phyloP scores from a whole-genome alignment of 768 basidiomycete species.

The Austroboletus festivus region DNA sequence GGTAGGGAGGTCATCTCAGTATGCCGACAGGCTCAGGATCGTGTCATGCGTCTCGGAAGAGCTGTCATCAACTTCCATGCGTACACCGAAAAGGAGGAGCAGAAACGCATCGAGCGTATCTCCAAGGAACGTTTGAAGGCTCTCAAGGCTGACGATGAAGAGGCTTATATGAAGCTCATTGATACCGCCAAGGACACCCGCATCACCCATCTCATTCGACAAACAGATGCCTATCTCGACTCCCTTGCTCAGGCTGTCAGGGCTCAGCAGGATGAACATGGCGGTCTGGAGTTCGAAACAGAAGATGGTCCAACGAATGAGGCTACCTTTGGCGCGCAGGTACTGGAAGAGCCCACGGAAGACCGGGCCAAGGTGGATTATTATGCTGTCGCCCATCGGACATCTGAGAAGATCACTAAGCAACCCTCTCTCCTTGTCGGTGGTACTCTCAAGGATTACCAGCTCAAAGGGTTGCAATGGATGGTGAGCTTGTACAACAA shows the following conservation, averaged over 20 bases:
- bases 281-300: slow-evolving; percentile 45
- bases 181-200: slow-evolving; percentile 99
- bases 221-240: slow-evolving; percentile 94
- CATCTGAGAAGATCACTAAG: slow-evolving; percentile 77
- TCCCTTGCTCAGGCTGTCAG: slow-evolving; percentile 91
- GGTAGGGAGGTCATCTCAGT: slow-evolving; percentile 70
- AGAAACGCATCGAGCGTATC: slow-evolving; percentile 92
- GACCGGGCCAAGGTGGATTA: slow-evolving; percentile 85
- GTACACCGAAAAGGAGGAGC: slow-evolving; percentile 95
- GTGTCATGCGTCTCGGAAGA: slow-evolving; percentile 61
- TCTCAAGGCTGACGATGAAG: slow-evolving; percentile 96
- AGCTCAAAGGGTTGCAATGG: slow-evolving; percentile 94
- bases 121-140: slow-evolving; percentile 98
- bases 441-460: slow-evolving; percentile 92
- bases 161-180: slow-evolving; percentile 98
- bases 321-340: slow-evolving; percentile 85
- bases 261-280: slow-evolving; percentile 82
- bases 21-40: slow-evolving; percentile 63
- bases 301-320: slow-evolving; percentile 80
- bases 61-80: slow-evolving; percentile 81
- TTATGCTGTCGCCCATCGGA: slow-evolving; percentile 91
- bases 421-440: slow-evolving; percentile 78
- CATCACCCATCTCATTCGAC: slow-evolving; percentile 91
- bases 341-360: slow-evolving; percentile 55
- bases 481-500: slow-evolving; percentile 99